Percentiles rank a stretch among this genome's conserved stretches.
Evolutionary conservation across 1,139 yeast genomes (phyloP).

Genomic region (Zhuliangozyma blackwelliae): DNA sequence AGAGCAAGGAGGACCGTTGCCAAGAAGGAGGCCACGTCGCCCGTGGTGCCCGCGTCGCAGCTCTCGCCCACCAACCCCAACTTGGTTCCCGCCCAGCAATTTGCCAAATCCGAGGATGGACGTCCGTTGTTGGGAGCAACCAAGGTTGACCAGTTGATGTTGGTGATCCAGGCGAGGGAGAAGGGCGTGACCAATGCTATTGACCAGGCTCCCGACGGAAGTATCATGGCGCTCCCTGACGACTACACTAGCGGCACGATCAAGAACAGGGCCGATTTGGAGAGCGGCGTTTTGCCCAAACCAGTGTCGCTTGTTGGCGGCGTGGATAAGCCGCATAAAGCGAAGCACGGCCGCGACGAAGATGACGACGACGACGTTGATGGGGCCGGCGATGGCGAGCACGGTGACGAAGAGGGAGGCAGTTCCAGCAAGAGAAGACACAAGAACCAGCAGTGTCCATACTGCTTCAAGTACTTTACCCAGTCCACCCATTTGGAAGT

Average conservation of each 20-base stretch:
- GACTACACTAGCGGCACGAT: conserved; percentile 41
- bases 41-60: neutral
- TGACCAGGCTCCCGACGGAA: conserved; percentile 62
- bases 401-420: conserved; percentile 16
- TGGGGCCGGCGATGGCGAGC: conserved; percentile 7
- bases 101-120: conserved; percentile 49
- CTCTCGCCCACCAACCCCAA: conserved; percentile 10
- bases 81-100: conserved; percentile 44
- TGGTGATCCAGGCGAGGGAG: conserved; percentile 82
- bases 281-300: conserved; percentile 46
- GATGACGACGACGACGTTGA: conserved; percentile 16
- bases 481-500: conserved; percentile 78
- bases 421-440: conserved; percentile 27
- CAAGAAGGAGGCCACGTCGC: neutral
- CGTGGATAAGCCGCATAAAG: conserved; percentile 59
- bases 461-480: conserved; percentile 65
- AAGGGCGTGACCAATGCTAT: conserved; percentile 64
- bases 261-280: conserved; percentile 22
- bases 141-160: conserved; percentile 83
- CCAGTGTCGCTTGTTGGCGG: conserved; percentile 76
- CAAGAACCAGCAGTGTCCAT: conserved; percentile 63
- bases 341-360: conserved; percentile 7
- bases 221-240: conserved; percentile 48
- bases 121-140: conserved; percentile 79
- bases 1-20: conserved; percentile 1